A percentile compares a stretch with the other conserved stretches of the same genome.
These are phyloP conservation scores for Globisporangium alternatum DNA, from an alignment of 352 stramenopile genomes.

Conservation along the genomic window DNA sequence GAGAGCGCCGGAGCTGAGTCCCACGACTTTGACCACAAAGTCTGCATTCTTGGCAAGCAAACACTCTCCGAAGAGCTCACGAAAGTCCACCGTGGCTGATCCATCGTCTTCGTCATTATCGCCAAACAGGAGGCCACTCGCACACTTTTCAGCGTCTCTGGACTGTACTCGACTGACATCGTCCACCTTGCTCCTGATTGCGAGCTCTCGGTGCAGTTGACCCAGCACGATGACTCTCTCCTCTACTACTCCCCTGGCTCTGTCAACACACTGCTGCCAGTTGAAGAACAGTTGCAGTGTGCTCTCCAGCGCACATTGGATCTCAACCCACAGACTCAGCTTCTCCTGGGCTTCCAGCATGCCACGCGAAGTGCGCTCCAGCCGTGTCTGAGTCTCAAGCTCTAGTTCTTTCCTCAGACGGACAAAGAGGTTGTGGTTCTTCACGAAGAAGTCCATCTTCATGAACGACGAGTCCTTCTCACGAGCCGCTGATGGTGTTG, in stretches of 20 bases:
- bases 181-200: background rate
- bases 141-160: background rate
- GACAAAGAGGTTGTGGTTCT: slow-evolving; percentile 36
- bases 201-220: slow-evolving; percentile 9
- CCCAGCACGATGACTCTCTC: slow-evolving; percentile 1
- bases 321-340: slow-evolving; percentile 19
- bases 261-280: slow-evolving; percentile 1
- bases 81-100: background rate
- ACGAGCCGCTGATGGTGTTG: background rate
- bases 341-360: slow-evolving; percentile 32
- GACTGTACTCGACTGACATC: background rate
- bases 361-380: slow-evolving; percentile 17
- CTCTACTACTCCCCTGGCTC: background rate
- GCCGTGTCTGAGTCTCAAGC: slow-evolving; percentile 25
- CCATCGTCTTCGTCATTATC: background rate
- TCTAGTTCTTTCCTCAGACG: slow-evolving; percentile 34
- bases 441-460: slow-evolving; percentile 40
- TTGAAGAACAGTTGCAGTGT: background rate
- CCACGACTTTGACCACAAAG: background rate
- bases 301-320: slow-evolving; percentile 11
- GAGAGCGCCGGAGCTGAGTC: slow-evolving; percentile 4
- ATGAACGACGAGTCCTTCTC: slow-evolving; percentile 17
- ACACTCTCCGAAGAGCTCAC: background rate
- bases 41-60: background rate
- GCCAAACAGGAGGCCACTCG: background rate